Base-by-base conservation (phyloP, 768 basidiomycete genomes). In the Infundibulicybe gibba region DNA sequence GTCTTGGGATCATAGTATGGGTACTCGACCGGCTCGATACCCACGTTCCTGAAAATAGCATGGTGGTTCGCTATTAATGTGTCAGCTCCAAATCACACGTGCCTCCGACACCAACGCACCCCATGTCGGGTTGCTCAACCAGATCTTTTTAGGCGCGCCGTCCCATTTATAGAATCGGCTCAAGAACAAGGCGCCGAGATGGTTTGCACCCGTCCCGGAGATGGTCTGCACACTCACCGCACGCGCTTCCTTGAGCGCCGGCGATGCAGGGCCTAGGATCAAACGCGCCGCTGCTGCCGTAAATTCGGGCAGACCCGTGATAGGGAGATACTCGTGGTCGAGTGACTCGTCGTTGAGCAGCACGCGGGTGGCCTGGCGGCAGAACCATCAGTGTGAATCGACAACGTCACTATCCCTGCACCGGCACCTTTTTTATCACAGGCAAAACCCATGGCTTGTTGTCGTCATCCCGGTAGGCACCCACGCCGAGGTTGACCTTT, bases 201-300 rank as follows among this genome's bases (percentile, higher is more conserved):
- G 94, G 71, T 95, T 94, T 41, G 94, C 94, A 42, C 94, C 94
- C 2, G 94, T 98, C 20, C 94, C 94, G 12, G 92, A 95, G 54
- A 97, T 89, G 12, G 94, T 94, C 70, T 98, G 94, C 40, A 88
- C 88, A 62, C 85, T 88, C 34, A 80, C 75, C 30, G 84, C 84
- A 43, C 91, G 81, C 25, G 72, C 74, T 50, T 90, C 86, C 53
- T 74, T 68, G 50, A 97, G 69, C 12, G 84, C 88, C 44, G 75
- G 71, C 13, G 87, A 87, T 40, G 81, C 70, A n/a, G 73, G 32
- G 5, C 92, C 90, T 34, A 97, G 74, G 38, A 95, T 86, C 41
- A 97, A 69, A 56, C 80, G 84, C 12, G 87, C 91, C 5, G 94
- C 94, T 5, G 85, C 84, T 46, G 76, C 67, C 12, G 86, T 92